phyloP scores from a whole-genome alignment of 768 basidiomycete genomes.

The Russula abietina region DNA sequence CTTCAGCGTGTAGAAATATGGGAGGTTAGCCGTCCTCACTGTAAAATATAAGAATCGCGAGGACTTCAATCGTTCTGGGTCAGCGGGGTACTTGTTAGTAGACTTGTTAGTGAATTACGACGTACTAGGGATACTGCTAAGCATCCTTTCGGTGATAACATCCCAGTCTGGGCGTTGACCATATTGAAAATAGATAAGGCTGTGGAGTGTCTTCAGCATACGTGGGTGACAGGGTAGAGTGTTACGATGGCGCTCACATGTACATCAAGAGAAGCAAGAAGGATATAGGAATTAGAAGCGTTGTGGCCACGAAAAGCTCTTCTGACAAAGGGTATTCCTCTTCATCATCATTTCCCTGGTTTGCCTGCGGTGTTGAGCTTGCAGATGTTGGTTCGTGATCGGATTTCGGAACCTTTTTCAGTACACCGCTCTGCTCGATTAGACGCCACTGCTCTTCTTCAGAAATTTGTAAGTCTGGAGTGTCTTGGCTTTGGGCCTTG shows the following conservation, averaged over 20 bases:
- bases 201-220: slow-evolving; percentile 29
- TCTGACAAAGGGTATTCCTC: slow-evolving; percentile 45
- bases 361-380: neutral
- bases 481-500: neutral
- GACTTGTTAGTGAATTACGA: neutral
- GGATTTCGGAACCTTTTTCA: slow-evolving; percentile 34
- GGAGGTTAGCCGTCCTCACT: slow-evolving; percentile 39
- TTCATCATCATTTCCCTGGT: slow-evolving; percentile 28
- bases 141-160: slow-evolving; percentile 50
- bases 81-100: neutral
- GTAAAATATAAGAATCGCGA: slow-evolving; percentile 71
- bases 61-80: slow-evolving; percentile 39
- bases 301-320: slow-evolving; percentile 61
- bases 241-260: slow-evolving; percentile 49
- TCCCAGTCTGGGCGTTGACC: slow-evolving; percentile 48
- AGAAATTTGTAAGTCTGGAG: slow-evolving; percentile 11
- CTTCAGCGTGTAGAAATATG: slow-evolving; percentile 6
- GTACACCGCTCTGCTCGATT: slow-evolving; percentile 30
- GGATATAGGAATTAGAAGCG: slow-evolving; percentile 66
- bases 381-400: neutral
- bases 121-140: slow-evolving; percentile 69
- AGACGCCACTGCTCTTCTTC: slow-evolving; percentile 23
- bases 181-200: slow-evolving; percentile 76
- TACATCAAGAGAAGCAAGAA: slow-evolving; percentile 78
- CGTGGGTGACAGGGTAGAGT: neutral